Conservation (phyloP, 73 alveolate genomes). For the Effrenium voratum region DNA sequence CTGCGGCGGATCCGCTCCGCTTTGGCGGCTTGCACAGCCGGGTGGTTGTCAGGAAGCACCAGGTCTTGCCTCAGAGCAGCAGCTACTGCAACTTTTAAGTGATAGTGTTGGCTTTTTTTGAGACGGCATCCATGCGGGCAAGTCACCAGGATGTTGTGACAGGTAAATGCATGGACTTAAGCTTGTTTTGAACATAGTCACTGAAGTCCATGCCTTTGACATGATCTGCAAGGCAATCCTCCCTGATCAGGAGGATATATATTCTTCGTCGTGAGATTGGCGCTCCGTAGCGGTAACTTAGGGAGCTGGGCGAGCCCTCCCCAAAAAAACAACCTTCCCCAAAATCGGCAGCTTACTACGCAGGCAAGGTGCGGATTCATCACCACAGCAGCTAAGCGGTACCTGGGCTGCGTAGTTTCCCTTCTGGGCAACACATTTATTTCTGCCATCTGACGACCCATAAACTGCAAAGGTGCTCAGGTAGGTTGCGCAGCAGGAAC, state of each 20-base stretch:
- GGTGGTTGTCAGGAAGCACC: background rate
- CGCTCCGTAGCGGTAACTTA: background rate
- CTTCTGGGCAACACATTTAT: too few species aligned
- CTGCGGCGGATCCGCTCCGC: background rate
- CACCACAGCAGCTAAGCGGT: background rate
- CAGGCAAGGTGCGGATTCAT: background rate
- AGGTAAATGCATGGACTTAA: background rate
- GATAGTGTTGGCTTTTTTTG: background rate
- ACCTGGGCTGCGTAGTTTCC: background rate
- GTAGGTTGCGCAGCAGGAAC: background rate
- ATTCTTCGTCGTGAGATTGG: background rate
- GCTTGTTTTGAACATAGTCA: background rate
- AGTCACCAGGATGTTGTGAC: background rate
- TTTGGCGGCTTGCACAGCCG: conserved; percentile 4
- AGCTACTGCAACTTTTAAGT: background rate
- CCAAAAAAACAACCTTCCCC: too few species aligned
- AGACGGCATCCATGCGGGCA: background rate
- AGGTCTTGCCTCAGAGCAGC: background rate
- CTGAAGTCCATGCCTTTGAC: background rate
- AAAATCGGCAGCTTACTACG: background rate
- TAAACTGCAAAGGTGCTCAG: background rate
- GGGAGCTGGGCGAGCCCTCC: background rate
- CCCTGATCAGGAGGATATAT: background rate
- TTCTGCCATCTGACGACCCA: too few species aligned
- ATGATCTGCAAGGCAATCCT: background rate